A percentile compares a stretch with the other conserved stretches of the same genome.
phyloP scores from a whole-genome alignment of 2,329 filamentous ascomycete species.

The Blastomyces percursus region DNA sequence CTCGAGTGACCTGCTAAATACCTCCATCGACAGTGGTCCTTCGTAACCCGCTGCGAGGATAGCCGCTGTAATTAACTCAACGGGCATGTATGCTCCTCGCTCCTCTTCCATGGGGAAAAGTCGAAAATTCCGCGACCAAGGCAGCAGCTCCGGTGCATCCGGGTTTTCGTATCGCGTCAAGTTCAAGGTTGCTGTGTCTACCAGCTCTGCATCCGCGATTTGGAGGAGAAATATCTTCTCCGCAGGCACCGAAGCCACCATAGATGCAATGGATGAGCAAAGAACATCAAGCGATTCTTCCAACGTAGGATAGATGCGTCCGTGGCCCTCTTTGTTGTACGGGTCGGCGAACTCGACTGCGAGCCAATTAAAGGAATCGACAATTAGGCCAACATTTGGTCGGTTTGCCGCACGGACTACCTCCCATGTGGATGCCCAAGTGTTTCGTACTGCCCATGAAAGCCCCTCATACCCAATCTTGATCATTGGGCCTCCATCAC shows the following conservation, averaged over 20 bases:
- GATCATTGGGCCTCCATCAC: conserved; percentile 4
- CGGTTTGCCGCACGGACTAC: conserved; percentile 3
- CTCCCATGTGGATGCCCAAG: conserved; percentile 6
- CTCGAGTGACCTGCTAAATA: conserved; percentile 5
- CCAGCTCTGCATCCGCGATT: conserved; percentile 4
- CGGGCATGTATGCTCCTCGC: conserved; percentile 3
- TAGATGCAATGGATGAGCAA: conserved; percentile 3
- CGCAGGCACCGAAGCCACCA: conserved; percentile 3
- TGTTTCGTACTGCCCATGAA: conserved; percentile 2
- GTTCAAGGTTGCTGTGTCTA: background rate
- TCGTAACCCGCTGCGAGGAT: conserved; percentile 2
- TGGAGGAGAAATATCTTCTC: conserved; percentile 6
- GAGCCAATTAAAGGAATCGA: conserved; percentile 5
- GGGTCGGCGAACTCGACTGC: conserved; percentile 5
- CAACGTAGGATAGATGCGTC: conserved; percentile 3
- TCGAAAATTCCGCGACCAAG: conserved; percentile 2
- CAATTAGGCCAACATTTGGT: conserved; percentile 1
- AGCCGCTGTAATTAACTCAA: conserved; percentile 2
- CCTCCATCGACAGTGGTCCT: conserved; percentile 4
- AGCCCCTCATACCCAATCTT: conserved; percentile 4
- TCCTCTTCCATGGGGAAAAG: conserved; percentile 4
- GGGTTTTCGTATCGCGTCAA: background rate
- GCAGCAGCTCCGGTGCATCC: background rate
- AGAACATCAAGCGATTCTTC: conserved; percentile 3
- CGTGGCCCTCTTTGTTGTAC: conserved; percentile 5